Evolutionary conservation across 495 filamentous ascomycete genomes (phyloP).

Genomic region (Margaritispora aquatica): DNA sequence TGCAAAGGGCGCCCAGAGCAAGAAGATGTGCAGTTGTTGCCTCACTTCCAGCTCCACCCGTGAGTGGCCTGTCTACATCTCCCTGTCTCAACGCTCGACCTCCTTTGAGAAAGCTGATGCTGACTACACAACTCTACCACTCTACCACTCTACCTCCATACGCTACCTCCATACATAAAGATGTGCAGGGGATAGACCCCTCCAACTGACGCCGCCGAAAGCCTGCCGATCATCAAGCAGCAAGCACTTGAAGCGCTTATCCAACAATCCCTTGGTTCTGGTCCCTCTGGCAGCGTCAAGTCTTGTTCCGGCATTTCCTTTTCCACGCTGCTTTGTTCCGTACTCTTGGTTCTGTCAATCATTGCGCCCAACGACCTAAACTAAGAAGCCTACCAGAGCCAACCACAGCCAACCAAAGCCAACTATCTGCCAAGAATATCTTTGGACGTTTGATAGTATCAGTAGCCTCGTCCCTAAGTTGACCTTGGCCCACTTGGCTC

Average conservation of each 20-base stretch:
- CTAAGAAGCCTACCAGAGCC: too few relatives aligned
- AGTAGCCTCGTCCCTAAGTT: not conserved
- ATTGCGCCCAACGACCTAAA: not conserved
- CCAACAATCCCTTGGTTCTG: too few relatives aligned
- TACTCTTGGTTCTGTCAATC: not conserved
- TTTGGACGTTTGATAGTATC: not conserved
- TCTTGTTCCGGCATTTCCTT: too few relatives aligned
- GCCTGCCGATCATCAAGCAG: conserved; percentile 10
- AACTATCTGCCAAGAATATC: not conserved
- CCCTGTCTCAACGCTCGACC: too few relatives aligned
- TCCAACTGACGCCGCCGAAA: conserved; percentile 5
- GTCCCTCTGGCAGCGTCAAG: too few relatives aligned
- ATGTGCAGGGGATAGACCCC: not conserved
- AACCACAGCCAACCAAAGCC: too few relatives aligned
- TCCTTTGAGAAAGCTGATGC: too few relatives aligned
- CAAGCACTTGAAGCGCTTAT: not conserved
- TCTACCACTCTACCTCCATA: too few relatives aligned
- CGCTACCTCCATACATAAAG: too few relatives aligned
- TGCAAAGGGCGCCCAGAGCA: not conserved
- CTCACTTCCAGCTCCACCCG: not conserved
- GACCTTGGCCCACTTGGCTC: not conserved
- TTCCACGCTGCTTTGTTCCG: conserved; percentile 7
- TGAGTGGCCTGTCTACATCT: not conserved
- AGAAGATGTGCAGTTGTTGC: conserved; percentile 13
- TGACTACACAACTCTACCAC: too few relatives aligned